Conservation (phyloP, 139 green algal genomes). For the Chlamydomonas sp. region DNA sequence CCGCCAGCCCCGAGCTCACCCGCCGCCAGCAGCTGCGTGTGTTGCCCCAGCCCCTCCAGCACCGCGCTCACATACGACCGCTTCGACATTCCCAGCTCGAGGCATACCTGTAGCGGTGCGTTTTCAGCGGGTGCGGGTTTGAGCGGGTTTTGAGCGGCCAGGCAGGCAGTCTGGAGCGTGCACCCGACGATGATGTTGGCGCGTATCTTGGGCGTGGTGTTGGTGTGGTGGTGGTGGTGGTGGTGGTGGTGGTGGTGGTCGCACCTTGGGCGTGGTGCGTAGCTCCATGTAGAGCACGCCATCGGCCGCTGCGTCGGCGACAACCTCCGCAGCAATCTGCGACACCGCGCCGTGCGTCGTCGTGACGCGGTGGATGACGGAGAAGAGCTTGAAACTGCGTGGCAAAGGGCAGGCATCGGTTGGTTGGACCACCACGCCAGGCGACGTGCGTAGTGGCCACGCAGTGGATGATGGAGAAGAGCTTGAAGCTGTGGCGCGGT, state of each 20-base stretch:
- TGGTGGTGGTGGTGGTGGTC: background rate
- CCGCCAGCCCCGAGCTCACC: no score
- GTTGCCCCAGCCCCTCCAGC: constrained; percentile 45
- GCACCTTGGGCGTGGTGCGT: constrained; percentile 76
- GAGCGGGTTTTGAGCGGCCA: no score
- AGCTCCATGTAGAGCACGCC: constrained; percentile 71
- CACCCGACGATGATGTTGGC: no score
- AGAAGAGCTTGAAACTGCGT: constrained; percentile 75
- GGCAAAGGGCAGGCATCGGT: constrained; percentile 44
- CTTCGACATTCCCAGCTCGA: constrained; percentile 80
- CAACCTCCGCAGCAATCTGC: constrained; percentile 57
- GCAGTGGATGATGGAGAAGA: no score
- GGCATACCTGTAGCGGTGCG: no score
- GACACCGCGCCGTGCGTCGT: constrained; percentile 54
- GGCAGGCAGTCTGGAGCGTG: no score
- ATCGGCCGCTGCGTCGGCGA: constrained; percentile 54
- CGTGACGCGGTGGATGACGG: constrained; percentile 65
- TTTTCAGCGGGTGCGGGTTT: no score
- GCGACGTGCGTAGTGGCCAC: constrained; percentile 49
- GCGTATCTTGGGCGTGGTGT: no score
- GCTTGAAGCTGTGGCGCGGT: no score
- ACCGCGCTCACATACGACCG: constrained; percentile 64
- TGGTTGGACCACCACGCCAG: no score
- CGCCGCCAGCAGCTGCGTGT: no score
- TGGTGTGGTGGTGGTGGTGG: no score